Percentiles rank a stretch among this genome's conserved stretches.
phyloP scores from a whole-genome alignment of 805 yeast species.

The Metschnikowia orientalis region DNA sequence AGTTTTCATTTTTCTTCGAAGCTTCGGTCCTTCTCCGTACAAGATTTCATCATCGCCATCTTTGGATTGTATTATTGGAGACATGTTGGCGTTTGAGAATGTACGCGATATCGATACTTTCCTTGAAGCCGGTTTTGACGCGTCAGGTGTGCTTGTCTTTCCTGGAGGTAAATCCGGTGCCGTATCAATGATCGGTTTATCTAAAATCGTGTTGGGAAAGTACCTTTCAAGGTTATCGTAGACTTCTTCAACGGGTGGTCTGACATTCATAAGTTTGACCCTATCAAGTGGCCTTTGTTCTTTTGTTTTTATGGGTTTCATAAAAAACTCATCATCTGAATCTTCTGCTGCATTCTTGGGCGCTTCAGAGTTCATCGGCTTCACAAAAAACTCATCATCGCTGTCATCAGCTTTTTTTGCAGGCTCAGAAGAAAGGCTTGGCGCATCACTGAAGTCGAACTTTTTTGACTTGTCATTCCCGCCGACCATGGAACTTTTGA shows the following conservation, averaged over 20 bases:
- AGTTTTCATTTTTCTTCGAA: conserved; percentile 72
- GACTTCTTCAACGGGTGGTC: conserved; percentile 94
- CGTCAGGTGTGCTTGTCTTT: conserved; percentile 6
- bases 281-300: neutral
- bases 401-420: conserved; percentile 4
- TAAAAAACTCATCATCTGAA: conserved; percentile 14
- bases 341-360: conserved; percentile 1
- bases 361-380: conserved; percentile 8
- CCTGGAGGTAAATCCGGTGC: conserved; percentile 58
- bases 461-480: conserved; percentile 44
- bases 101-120: conserved; percentile 34
- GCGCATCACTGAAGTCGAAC: conserved; percentile 72
- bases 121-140: conserved; percentile 21
- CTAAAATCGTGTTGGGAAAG: conserved; percentile 90
- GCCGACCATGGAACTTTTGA: conserved; percentile 9
- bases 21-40: conserved; percentile 39
- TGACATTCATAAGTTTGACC: conserved; percentile 49
- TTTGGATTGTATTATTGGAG: conserved; percentile 28
- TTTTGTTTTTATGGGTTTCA: conserved; percentile 13
- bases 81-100: conserved; percentile 40
- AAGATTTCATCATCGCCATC: conserved; percentile 32
- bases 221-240: conserved; percentile 87
- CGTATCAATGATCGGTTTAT: conserved; percentile 81
- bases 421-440: no score
- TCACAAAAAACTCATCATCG: conserved; percentile 15